phyloP scores from a whole-genome alignment of 345 rosid genomes.

The Nasturtium officinale region DNA sequence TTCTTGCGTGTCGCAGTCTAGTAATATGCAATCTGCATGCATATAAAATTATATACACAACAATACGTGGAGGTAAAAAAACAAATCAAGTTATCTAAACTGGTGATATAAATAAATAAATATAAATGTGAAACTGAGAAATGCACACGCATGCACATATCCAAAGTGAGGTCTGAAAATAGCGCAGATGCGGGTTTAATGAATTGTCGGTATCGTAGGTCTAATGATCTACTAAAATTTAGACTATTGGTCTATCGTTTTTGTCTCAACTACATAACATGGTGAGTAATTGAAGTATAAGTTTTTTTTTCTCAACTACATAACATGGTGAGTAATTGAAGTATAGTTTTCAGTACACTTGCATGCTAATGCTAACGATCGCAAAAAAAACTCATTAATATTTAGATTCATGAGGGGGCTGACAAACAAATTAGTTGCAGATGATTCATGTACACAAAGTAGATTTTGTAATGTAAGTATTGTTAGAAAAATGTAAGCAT shows the following conservation, averaged over 20 bases:
- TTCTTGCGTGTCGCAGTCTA: conserved; percentile 32
- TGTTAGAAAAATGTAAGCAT: not conserved
- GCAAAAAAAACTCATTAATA: too few species aligned
- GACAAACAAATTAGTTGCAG: not conserved
- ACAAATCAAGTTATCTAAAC: not conserved
- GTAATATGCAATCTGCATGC: conserved; percentile 15
- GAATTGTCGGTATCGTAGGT: conserved; percentile 30
- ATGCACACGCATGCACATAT: conserved; percentile 39
- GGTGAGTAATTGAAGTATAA: not conserved
- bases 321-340: conserved; percentile 13
- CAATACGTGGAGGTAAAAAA: not conserved
- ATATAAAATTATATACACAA: conserved; percentile 11
- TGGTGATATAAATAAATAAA: not conserved
- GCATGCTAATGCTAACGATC: not conserved
- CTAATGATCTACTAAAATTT: not conserved
- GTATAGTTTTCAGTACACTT: not conserved
- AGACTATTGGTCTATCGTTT: not conserved
- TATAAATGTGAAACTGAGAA: conserved; percentile 25
- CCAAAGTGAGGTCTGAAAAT: conserved; percentile 32
- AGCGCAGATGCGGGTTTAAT: conserved; percentile 13
- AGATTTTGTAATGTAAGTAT: not conserved
- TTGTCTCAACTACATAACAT: conserved; percentile 22
- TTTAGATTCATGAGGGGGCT: not conserved
- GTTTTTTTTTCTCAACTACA: conserved; percentile 8
- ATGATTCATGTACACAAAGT: not conserved